Base-by-base conservation (phyloP, 208 protist species). In the Kentomonas sorsogonicus region DNA sequence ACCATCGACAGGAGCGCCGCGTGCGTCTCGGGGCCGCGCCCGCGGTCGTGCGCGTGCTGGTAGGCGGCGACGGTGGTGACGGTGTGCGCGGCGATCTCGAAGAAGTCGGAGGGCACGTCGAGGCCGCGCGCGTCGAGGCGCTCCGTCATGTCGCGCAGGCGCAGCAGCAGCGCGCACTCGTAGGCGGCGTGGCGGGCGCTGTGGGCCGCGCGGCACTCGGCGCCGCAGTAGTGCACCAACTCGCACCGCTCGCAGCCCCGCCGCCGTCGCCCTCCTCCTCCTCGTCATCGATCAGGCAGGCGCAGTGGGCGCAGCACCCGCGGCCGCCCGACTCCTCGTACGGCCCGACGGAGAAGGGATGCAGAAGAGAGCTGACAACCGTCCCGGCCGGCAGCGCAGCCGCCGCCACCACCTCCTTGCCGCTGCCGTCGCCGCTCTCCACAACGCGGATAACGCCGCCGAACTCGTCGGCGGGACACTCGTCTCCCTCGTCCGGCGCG, bases 31-130 rank as follows among this genome's bases (percentile, higher is more conserved):
- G 68, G 57, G 25, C 67, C 50, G 11, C 47, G n/a, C n/a, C n/a
- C n/a, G n/a, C n/a, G n/a, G n/a, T n/a, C n/a, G n/a, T n/a, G n/a
- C n/a, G n/a, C n/a, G n/a, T n/a, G 43, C 16, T 69, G 60, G 4
- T 83, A 53, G 18, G 68, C 79, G 5, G 75, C 56, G 3, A 89
- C 18, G n/a, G 87, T 90, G 13, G 84, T 85, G 60, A 94, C 83
- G 62, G 65, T 70, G 60, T 91, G 87, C 25, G 63, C 64, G 5
- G 83, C 83, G 2, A 80, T 36, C 41, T 86, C 74, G 52, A 77
- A 88, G 33, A 94, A 85, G 31, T 86, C 66, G 39, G 78, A 74
- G 20, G 81, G 76, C 1, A 70, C 61, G 41, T 89, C 71, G 9
- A 77, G 11, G 26, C 66, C 29, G 39, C 62, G 60, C 3, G 64